phyloP scores from a whole-genome alignment of 2,329 filamentous ascomycete species.

The Fusarium metavorans region DNA sequence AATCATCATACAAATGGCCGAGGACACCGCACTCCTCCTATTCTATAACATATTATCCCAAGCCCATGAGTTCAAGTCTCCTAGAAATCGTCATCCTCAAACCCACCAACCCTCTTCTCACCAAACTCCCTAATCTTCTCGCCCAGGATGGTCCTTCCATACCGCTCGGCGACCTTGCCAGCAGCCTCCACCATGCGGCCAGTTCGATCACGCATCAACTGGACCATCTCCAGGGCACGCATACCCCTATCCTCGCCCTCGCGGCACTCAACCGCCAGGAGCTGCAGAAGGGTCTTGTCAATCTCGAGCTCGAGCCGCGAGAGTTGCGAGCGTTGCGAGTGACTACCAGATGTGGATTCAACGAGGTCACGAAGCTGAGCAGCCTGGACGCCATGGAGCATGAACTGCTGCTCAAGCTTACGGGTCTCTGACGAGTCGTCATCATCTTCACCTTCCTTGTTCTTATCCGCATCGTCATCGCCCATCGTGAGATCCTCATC shows the following conservation, averaged over 20 bases:
- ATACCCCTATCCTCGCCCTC: slow-evolving; percentile 94
- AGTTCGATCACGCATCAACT: slow-evolving; percentile 83
- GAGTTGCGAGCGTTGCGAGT: slow-evolving; percentile 75
- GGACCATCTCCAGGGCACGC: slow-evolving; percentile 92
- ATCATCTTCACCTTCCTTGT: slow-evolving; percentile 50
- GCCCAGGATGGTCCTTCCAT: slow-evolving; percentile 81
- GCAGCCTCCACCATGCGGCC: slow-evolving; percentile 94
- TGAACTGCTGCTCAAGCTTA: slow-evolving; percentile 82
- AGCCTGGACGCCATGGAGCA: slow-evolving; percentile 78
- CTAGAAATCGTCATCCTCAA: slow-evolving; percentile 67
- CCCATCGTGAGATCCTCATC: slow-evolving; percentile 49
- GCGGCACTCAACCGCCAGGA: slow-evolving; percentile 89
- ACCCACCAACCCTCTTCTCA: slow-evolving; percentile 74
- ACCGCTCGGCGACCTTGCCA: slow-evolving; percentile 87
- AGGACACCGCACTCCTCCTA: not conserved
- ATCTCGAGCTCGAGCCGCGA: slow-evolving; percentile 82
- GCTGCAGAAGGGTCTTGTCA: slow-evolving; percentile 89
- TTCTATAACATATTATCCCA: slow-evolving; percentile 4
- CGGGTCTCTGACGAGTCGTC: slow-evolving; percentile 61
- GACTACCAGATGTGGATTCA: slow-evolving; percentile 68
- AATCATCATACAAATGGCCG: not conserved
- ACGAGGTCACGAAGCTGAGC: slow-evolving; percentile 82
- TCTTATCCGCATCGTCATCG: slow-evolving; percentile 47
- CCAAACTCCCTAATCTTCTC: slow-evolving; percentile 92
- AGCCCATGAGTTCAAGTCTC: not conserved